These are phyloP conservation scores for Pseudopediastrum boryanum DNA, from an alignment of 139 green algal genomes.

Conservation along the genomic window DNA sequence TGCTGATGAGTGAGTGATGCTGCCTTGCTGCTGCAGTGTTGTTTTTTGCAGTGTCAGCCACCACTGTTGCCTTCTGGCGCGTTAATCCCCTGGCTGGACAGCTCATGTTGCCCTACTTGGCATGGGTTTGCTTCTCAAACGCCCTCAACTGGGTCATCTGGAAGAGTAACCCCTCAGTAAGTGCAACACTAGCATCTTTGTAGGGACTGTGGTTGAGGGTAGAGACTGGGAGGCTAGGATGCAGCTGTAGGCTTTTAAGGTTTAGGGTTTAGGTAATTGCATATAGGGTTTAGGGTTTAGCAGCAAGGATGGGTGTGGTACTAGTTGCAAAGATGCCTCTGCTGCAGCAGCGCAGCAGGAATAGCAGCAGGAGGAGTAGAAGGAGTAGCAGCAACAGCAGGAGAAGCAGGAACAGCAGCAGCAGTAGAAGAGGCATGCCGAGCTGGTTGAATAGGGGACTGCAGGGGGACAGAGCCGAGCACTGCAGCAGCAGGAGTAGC, in stretches of 20 bases:
- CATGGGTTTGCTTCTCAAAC: conserved; percentile 1
- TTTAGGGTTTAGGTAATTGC: background rate
- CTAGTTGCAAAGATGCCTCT: too few species aligned
- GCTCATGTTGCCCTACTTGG: conserved; percentile 35
- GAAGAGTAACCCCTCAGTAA: conserved; percentile 20
- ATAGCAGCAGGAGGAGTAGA: background rate
- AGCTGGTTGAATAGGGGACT: too few species aligned
- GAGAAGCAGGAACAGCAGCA: too few species aligned
- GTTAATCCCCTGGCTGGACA: conserved; percentile 24
- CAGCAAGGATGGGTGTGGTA: background rate
- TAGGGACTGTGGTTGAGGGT: too few species aligned
- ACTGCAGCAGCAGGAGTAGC: too few species aligned
- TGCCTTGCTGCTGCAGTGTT: conserved; percentile 14
- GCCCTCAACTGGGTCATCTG: conserved; percentile 34
- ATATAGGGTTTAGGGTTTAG: background rate
- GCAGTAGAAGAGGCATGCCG: too few species aligned
- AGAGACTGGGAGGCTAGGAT: too few species aligned
- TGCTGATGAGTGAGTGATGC: background rate
- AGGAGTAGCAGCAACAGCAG: background rate
- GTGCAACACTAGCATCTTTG: background rate
- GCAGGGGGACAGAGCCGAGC: background rate
- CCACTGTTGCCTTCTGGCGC: conserved; percentile 26
- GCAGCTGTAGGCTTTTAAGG: background rate
- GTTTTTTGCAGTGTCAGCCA: conserved; percentile 13
- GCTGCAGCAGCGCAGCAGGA: background rate